A percentile compares a stretch with the other conserved stretches of the same genome.
Evolutionary conservation across 352 stramenopile species (phyloP).

Genomic region (Thraustochytrium striatum): DNA sequence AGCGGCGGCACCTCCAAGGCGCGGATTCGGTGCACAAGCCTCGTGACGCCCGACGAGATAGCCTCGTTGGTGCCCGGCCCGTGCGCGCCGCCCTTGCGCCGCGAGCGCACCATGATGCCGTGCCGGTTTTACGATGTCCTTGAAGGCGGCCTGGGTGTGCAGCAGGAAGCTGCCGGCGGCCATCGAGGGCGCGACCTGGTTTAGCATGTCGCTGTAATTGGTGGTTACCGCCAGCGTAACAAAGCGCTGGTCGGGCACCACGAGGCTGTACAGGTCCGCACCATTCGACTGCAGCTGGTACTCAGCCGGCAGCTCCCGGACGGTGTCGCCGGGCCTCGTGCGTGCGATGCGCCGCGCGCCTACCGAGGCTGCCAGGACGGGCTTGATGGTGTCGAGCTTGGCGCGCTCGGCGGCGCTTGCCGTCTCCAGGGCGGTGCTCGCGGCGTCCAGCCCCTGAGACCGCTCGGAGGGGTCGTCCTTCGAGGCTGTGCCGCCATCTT

Average conservation of each 20-base stretch:
- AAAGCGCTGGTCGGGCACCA: constrained; percentile 57
- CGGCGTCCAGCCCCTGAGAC: neutral
- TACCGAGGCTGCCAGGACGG: neutral
- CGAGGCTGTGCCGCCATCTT: no score
- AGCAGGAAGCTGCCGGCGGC: neutral
- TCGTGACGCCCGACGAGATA: neutral
- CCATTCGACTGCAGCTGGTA: neutral
- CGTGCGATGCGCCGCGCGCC: neutral
- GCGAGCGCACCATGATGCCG: constrained; percentile 2
- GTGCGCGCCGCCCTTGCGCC: neutral
- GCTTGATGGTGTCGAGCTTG: neutral
- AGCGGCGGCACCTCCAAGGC: constrained; percentile 84
- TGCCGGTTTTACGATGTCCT: constrained; percentile 33
- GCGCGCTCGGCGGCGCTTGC: no score
- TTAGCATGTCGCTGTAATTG: neutral
- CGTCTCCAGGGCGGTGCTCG: no score
- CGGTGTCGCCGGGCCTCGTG: neutral
- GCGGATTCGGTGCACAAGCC: constrained; percentile 60
- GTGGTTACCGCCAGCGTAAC: constrained; percentile 46
- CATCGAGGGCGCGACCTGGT: neutral
- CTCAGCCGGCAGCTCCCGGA: neutral
- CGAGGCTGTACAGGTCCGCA: constrained; percentile 47
- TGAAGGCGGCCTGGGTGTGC: constrained; percentile 11
- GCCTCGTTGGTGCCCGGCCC: neutral
- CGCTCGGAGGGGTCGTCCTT: neutral